Evolutionary conservation across 2,329 filamentous ascomycete species (phyloP).

Genomic region (Colletotrichum nymphaeae): DNA sequence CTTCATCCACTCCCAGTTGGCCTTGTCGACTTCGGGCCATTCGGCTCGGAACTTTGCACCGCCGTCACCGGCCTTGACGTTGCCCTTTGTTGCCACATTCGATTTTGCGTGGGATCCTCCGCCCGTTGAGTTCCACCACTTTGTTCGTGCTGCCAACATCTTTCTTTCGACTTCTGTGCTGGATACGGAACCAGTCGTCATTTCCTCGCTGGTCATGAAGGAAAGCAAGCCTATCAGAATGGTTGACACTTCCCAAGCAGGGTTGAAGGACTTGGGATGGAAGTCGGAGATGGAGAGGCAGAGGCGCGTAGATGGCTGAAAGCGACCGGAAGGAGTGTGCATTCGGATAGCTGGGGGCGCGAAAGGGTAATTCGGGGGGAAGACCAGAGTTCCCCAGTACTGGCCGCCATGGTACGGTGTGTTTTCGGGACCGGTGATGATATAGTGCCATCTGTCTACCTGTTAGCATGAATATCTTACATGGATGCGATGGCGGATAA

Average conservation of each 20-base stretch:
- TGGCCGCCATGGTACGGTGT: constrained; percentile 96
- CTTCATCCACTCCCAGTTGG: constrained; percentile 94
- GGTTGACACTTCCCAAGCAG: constrained; percentile 97
- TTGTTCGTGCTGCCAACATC: constrained; percentile 79
- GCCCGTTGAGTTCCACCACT: constrained; percentile 98
- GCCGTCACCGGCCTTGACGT: constrained; percentile 92
- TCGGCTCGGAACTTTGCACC: constrained; percentile 89
- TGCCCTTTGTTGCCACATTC: constrained; percentile 71
- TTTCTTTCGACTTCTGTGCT: constrained; percentile 82
- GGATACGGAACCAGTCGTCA: constrained; percentile 92
- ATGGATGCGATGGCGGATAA: constrained; percentile 37
- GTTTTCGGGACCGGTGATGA: constrained; percentile 92
- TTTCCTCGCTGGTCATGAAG: constrained; percentile 99
- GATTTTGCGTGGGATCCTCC: constrained; percentile 77
- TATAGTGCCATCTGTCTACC: constrained; percentile 84
- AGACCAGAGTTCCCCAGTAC: constrained; percentile 97
- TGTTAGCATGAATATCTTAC: constrained; percentile 18
- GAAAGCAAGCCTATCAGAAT: constrained; percentile 94
- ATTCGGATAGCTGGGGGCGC: constrained; percentile 97
- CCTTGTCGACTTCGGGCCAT: constrained; percentile 88
- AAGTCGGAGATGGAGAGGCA: constrained; percentile 98
- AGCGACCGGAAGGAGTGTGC: constrained; percentile 96
- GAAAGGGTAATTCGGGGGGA: constrained; percentile 96
- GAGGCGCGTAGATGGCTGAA: constrained; percentile 90
- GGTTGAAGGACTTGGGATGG: constrained; percentile 97